Evolutionary conservation across 768 basidiomycete genomes (phyloP), one percentile per base, ranked within the genome.

Genomic region (Boletus rubescentipes): DNA sequence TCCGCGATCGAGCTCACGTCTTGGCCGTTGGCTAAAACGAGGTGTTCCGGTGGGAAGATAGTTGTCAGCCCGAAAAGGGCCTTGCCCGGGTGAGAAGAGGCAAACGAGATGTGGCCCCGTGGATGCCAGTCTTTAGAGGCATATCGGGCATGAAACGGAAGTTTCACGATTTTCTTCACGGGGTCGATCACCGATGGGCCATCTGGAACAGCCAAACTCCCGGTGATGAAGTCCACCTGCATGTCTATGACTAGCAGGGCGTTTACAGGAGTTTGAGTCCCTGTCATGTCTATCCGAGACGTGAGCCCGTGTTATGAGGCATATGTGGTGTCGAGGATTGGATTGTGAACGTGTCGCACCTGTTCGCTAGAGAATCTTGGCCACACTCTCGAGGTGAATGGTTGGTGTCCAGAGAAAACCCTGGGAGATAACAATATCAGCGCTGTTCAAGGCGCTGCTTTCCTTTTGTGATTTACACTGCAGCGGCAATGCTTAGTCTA

Each of bases 201-300:
- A 18, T 75, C 77, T 2, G 81, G 73, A 12, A 91, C 89, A 3
- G 90, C 84, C 35, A 95, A 81, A 6, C 84, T 78, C 3, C 91
- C 92, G 18, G 72, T 68, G 26, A 92, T 79, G 62, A 95, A 95
- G 68, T 95, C 92, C 64, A 89, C 80, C 67, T 95, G 92, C 68
- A 91, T 79, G 65, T 93, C 91, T 35, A 93, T 74, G 50, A 92
- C 78, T 47, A 91, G 63, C 20, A 92, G 76, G 1, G 85, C 89
- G 31, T 71, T 60, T 5, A 65, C 52, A 10, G 57, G 31, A 26
- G 20, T 38, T 18, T 11, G 39, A 20, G 32, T 40, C 21, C 38
- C n/a, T 8, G 54, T 20, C 65, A 67, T 69, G 43, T 54, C 61
- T 57, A 36, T 45, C 41, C 26, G n/a, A 35, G 41, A 15, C 5